Evolutionary conservation across 768 basidiomycete species (phyloP), one percentile per base, ranked within the genome.

Genomic region (Leucosporidium scottii): DNA sequence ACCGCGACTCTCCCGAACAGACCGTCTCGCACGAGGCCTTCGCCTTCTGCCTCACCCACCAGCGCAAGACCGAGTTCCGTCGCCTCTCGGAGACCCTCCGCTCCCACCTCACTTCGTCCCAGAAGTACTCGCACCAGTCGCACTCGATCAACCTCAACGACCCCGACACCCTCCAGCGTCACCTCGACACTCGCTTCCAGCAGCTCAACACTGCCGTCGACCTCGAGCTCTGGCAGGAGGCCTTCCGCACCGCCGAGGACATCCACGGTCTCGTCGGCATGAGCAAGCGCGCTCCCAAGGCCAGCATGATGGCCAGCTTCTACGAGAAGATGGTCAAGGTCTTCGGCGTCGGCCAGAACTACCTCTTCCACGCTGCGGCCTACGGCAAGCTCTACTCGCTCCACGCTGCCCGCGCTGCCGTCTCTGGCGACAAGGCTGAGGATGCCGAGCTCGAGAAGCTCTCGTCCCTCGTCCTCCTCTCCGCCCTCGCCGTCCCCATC

Each of bases 171-270:
- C 87, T 97, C 59, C 89, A 94, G 76, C 91, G 91, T 74, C 90
- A 96, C 79, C 88, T 98, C 68, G 94, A 97, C 77, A 93, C 92
- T 23, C 91, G 93, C 64, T 98, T 99, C 78, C 89, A 90, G 31
- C 93, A 98, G 81, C 85, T 98, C 70, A 92, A 93, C 75, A 90
- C 92, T 25, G 93, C 93, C 1, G 93, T 98, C 73, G 93, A 98
- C 78, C 87, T 99, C 71, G 94, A 99, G 80, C 84, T 99, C 31
- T 99, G 94, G 94, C 93, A 97, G 76, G 94, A 97, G 76, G 94
- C 92, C 15, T 99, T 97, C 84, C 89, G 94, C 68, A 92, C 91
- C 51, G 92, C 97, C 68, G 94, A 99, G 79, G 94, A 99, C 78
- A 90, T 97, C 49, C 94, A 98, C 81, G 92, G 93, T 75, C 84